Conservation (phyloP, 768 basidiomycete species). For the Boletus insuetus region DNA sequence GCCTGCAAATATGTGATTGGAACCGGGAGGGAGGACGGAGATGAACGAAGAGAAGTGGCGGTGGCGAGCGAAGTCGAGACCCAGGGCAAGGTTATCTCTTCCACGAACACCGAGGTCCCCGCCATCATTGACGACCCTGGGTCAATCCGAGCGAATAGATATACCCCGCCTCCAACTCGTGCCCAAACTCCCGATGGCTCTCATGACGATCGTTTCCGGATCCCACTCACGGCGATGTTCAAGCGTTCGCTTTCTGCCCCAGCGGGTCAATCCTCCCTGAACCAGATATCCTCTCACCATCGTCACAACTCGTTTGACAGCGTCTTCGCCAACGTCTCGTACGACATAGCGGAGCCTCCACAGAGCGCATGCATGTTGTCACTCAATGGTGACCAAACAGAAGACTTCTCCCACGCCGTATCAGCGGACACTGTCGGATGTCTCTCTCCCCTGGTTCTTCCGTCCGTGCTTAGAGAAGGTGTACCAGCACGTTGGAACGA, state of each 20-base stretch:
- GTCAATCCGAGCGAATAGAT: neutral
- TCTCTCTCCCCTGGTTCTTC: constrained; percentile 32
- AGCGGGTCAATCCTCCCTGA: constrained; percentile 27
- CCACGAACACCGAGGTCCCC: neutral
- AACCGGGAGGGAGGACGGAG: constrained; percentile 17
- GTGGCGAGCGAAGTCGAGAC: constrained; percentile 13
- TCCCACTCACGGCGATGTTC: constrained; percentile 63
- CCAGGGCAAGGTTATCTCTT: constrained; percentile 6
- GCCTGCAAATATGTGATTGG: constrained; percentile 1
- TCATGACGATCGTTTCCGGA: constrained; percentile 35
- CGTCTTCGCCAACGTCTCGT: constrained; percentile 30
- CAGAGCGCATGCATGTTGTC: constrained; percentile 9
- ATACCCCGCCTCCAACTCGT: constrained; percentile 14
- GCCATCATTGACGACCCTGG: neutral
- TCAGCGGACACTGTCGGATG: constrained; percentile 23
- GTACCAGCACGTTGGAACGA: constrained; percentile 34
- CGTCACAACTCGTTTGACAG: constrained; percentile 28
- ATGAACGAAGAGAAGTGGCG: constrained; percentile 23
- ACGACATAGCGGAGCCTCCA: constrained; percentile 26
- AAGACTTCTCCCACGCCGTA: constrained; percentile 22
- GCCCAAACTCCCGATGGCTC: constrained; percentile 29
- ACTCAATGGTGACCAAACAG: constrained; percentile 18
- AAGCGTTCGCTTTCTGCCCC: constrained; percentile 62
- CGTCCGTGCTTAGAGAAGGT: constrained; percentile 29
- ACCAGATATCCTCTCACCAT: constrained; percentile 11